Conservation (phyloP, 2,329 filamentous ascomycete species). For the Penicillium sp. region DNA sequence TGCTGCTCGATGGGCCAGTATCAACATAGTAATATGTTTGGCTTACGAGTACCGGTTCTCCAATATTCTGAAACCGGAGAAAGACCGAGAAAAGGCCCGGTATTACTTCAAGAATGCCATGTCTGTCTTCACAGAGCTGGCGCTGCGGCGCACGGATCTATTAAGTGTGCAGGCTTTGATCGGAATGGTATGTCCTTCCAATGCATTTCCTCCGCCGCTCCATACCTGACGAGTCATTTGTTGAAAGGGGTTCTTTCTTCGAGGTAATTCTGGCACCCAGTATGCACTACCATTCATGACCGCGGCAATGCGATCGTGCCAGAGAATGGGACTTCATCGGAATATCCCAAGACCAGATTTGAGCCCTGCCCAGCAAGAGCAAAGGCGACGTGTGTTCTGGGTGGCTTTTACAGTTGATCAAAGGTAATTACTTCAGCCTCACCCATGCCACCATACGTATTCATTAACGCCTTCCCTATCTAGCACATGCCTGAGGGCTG, state of each 20-base stretch:
- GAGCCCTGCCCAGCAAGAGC: slow-evolving; percentile 85
- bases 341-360: slow-evolving; percentile 83
- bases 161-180: slow-evolving; percentile 89
- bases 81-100: slow-evolving; percentile 90
- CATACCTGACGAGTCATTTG: neutral
- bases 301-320: slow-evolving; percentile 80
- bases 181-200: slow-evolving; percentile 63
- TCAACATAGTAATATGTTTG: slow-evolving; percentile 87
- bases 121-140: slow-evolving; percentile 84
- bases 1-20: slow-evolving; percentile 93
- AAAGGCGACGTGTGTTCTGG: slow-evolving; percentile 74
- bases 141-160: slow-evolving; percentile 89
- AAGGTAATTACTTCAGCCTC: slow-evolving; percentile 46
- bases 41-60: slow-evolving; percentile 86
- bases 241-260: slow-evolving; percentile 71
- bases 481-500: slow-evolving; percentile 64
- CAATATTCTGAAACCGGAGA: slow-evolving; percentile 81
- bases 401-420: slow-evolving; percentile 71
- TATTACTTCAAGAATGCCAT: slow-evolving; percentile 93
- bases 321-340: slow-evolving; percentile 92
- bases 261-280: slow-evolving; percentile 91
- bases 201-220: neutral
- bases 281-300: slow-evolving; percentile 85
- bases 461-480: neutral
- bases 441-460: neutral